phyloP scores from a whole-genome alignment of 441 rosid species.

The Raphanus hybrid region DNA sequence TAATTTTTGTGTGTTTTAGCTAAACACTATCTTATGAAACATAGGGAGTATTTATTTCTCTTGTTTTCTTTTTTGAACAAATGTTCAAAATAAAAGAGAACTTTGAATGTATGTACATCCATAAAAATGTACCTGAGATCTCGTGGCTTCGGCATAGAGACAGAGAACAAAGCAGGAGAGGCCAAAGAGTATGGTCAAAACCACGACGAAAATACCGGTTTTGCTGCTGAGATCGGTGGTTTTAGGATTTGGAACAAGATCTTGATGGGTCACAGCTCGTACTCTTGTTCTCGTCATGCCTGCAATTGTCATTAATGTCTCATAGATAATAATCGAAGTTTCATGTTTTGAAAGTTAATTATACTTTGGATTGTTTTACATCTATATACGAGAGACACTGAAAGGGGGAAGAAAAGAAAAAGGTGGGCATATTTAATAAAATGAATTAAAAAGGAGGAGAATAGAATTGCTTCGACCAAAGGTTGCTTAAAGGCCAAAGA shows the following conservation, averaged over 20 bases:
- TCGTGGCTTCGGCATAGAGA: slow-evolving; percentile 89
- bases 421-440: slow-evolving; percentile 29
- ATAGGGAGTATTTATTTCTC: no score
- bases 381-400: slow-evolving; percentile 12
- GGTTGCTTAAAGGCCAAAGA: slow-evolving; percentile 93
- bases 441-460: slow-evolving; percentile 22
- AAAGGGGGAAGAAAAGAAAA: slow-evolving; percentile 32
- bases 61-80: not conserved
- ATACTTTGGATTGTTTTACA: slow-evolving; percentile 19
- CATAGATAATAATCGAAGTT: slow-evolving; percentile 7
- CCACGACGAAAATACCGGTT: slow-evolving; percentile 55
- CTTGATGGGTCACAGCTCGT: slow-evolving; percentile 83
- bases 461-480: slow-evolving; percentile 84
- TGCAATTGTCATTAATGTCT: slow-evolving; percentile 21
- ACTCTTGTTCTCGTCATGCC: slow-evolving; percentile 51
- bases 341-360: slow-evolving; percentile 17
- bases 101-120: not conserved
- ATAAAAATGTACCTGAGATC: slow-evolving; percentile 64
- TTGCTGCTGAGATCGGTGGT: slow-evolving; percentile 76
- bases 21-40: not conserved
- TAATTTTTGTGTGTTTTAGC: not conserved
- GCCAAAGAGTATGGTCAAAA: slow-evolving; percentile 70
- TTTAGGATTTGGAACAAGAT: slow-evolving; percentile 66
- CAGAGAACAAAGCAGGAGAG: slow-evolving; percentile 81
- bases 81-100: not conserved